Evolutionary conservation across 495 filamentous ascomycete species (phyloP), one percentile per base, ranked within the genome.

Genomic region (Neurospora sp.): DNA sequence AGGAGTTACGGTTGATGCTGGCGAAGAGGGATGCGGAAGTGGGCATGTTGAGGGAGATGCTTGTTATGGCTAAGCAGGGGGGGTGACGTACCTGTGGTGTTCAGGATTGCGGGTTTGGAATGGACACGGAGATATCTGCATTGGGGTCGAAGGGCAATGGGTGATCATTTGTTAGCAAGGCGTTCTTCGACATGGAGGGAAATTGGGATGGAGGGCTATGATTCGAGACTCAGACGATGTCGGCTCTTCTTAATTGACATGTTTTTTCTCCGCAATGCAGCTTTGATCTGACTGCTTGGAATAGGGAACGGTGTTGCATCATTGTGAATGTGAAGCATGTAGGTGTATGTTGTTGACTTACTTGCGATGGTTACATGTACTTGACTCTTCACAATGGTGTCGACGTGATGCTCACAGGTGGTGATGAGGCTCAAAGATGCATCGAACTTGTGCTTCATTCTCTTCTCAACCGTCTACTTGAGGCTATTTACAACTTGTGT

Each of bases 11-110:
- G 75, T 83, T 93, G 71, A 83, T 80, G 39, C 83, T 90, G 53
- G 89, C 89, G 61, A 85, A 87, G 75, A 80, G 89, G 79, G 89
- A 92, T 80, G 90, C 89, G 7, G 90, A 91, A 81, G 73, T 81
- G 27, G 80, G 78, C 5, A 81, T 82, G 44, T 74, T 86, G 74
- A 75, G 83, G 70, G 82, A 81, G 72, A 82, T 85, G 81, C 69
- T 85, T 40, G 78, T 79, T 70, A 71, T 84, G 78, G 77, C 74
- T 69, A 78, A 75, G 71, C 73, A 74, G 71, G 39, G 12, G 41
- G 14, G 45, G 45, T 69, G 47, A 65, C 53, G 53, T 65, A 65
- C 53, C 53, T 61, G 53, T 8, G 9, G 44, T 47, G 42, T 3
- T 3, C 31, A 31, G 71, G 14, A 40, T 37, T 59, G 18, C 31